Base-by-base conservation (phyloP, 225 moss, liverwort and hornwort genomes). In the Thuidium tamariscinum region DNA sequence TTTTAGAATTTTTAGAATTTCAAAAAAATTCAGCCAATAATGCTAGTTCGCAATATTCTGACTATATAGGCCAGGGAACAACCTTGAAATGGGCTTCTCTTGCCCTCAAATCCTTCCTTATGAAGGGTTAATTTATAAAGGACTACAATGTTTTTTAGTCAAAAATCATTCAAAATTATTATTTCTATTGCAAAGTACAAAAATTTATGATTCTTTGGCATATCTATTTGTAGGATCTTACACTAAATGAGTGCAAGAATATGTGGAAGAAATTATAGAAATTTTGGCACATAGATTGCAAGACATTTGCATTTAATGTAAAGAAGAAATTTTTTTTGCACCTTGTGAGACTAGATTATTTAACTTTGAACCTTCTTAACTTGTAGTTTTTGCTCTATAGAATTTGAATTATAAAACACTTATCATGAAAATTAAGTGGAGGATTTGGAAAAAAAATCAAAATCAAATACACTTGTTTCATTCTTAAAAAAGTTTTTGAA, bases 171-270 rank as follows among this genome's bases (percentile, higher is more conserved):
- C 21, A 66, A 66, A 21, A 36, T 1, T 36, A 11, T 66, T 10
- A 65, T n/a, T 65, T 36, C 10, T n/a, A 19, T 65, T 65, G 11
- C 15, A n/a, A 10, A n/a, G 1, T 36, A 5, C 2, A 65, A 10
- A 36, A n/a, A 34, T 32, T 1, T 3, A 4, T 17, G 17, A 16
- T 32, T 63, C 32, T 15, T 62, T 30, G 5, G 9, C 5, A 10
- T 5, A 5, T 18, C 0, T 5, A n/a, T 1, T 1, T 4, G 4
- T 5, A 36, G 0, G 3, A n/a, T 20, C 3, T 19, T 65, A 3
- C 34, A 64, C 4, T 9, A 64, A 2, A 20, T 3, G 19, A n/a
- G 19, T 17, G 3, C 4, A n/a, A 19, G 3, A n/a, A 65, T n/a
- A 7, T 65, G 5, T 19, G 3, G 10, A 65, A 65, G 10, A 65